Evolutionary conservation across 805 yeast species (phyloP).

Genomic region (Citeromyces matritensis): DNA sequence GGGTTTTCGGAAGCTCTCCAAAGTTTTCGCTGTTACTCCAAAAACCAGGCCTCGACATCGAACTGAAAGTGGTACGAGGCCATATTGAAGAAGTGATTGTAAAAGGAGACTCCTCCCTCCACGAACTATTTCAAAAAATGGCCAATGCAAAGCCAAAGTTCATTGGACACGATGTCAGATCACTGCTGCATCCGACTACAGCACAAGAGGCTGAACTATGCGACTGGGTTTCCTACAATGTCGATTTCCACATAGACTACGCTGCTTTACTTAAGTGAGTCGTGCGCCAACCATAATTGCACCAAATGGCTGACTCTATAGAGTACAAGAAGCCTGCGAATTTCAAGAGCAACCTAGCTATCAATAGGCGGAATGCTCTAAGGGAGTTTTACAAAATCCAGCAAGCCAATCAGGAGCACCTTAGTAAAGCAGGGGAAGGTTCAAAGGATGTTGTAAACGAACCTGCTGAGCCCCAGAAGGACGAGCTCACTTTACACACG

Average conservation of each 20-base stretch:
- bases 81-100: slow-evolving; percentile 9
- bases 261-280: background rate
- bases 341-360: slow-evolving; percentile 9
- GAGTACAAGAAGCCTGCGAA: slow-evolving; percentile 8
- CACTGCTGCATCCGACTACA: slow-evolving; percentile 4
- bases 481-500: slow-evolving; percentile 11
- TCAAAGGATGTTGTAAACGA: slow-evolving; percentile 1
- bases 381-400: slow-evolving; percentile 25
- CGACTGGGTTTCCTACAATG: slow-evolving; percentile 10
- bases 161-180: slow-evolving; percentile 6
- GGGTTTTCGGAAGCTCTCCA: slow-evolving; percentile 73
- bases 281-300: slow-evolving; percentile 1
- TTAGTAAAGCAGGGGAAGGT: background rate
- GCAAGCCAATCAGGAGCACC: slow-evolving; percentile 10
- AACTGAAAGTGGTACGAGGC: slow-evolving; percentile 38
- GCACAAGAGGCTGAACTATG: slow-evolving; percentile 3
- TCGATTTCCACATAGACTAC: slow-evolving; percentile 11
- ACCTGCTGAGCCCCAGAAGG: background rate
- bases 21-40: slow-evolving; percentile 39
- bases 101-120: slow-evolving; percentile 6
- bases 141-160: slow-evolving; percentile 4
- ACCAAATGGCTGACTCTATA: slow-evolving; percentile 8
- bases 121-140: background rate
- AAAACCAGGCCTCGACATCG: slow-evolving; percentile 13
- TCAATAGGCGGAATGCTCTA: slow-evolving; percentile 20